Evolutionary conservation across 306 rosid species (phyloP), one percentile per base, ranked within the genome.

Genomic region (Quercus engelmannii): DNA sequence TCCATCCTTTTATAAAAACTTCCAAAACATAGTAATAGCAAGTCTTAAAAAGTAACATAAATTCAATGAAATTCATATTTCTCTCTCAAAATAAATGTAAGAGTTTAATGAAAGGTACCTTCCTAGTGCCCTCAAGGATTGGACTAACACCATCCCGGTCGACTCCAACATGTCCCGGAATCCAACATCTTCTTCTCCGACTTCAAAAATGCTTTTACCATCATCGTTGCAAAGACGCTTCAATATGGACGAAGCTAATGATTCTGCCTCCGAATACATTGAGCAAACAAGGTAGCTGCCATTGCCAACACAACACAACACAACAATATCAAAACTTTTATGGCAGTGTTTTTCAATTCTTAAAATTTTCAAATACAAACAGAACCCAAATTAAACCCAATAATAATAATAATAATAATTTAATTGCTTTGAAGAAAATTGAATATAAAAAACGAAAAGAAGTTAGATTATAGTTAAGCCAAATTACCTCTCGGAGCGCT

Each of bases 281-380:
- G 89, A 86, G 73, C 96, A 87, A 51, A 92, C 95, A 51, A 95
- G 99, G 84, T 78, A 91, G 84, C 97, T 90, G 88, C 74, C 82
- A 62, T n/a, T 1, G 0, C 33, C 19, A 77, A 30, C 55, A 56
- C 43, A 38, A 6, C 7, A 33, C 7, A 35, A 35, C 43, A 25
- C 8, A 71, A 35, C 46, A 26, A 18, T 10, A 78, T 8, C 28
- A 67, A 1, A 3, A 59, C 4, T 10, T 46, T 31, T 18, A 31
- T 18, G 21, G 71, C 41, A 33, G 25, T 18, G 23, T 17, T 33
- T 65, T 65, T 8, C 49, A 43, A 33, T 31, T 31, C 25, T 65
- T 18, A 13, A 7, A 7, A 65, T 1, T 21, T 58, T 20, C 30
- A 58, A 58, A 58, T 41, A 8, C 12, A 58, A 3, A 62, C 7